A percentile compares a stretch with the other conserved stretches of the same genome.
Conservation (phyloP, 2,329 filamentous ascomycete species). For the Neofusicoccum ribis region DNA sequence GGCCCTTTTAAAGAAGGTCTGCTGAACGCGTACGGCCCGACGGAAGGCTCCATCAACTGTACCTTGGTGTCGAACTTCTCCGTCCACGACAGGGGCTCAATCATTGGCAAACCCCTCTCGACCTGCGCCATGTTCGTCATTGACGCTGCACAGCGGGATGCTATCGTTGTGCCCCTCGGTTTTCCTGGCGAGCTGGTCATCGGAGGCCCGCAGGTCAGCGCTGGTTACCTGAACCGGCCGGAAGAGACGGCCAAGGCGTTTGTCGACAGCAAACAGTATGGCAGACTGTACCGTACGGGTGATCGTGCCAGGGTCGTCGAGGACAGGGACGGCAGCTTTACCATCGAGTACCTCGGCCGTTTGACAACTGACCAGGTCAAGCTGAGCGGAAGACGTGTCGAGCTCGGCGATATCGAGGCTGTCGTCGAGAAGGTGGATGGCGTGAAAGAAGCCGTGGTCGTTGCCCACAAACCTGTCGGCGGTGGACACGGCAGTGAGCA, state of each 20-base stretch:
- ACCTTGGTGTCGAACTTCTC: constrained; percentile 66
- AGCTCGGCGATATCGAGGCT: constrained; percentile 58
- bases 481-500: constrained; percentile 10
- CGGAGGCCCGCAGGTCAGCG: constrained; percentile 72
- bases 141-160: constrained; percentile 33
- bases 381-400: constrained; percentile 74
- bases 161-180: constrained; percentile 36
- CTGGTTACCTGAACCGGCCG: constrained; percentile 73
- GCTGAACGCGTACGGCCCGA: constrained; percentile 81
- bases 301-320: constrained; percentile 67
- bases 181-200: constrained; percentile 69
- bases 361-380: constrained; percentile 78
- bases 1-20: constrained; percentile 55
- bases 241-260: constrained; percentile 45
- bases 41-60: constrained; percentile 86
- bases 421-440: constrained; percentile 18
- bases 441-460: constrained; percentile 50
- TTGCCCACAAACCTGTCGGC: constrained; percentile 35
- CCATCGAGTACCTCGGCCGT: constrained; percentile 74
- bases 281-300: constrained; percentile 73
- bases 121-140: constrained; percentile 77
- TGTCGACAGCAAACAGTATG: constrained; percentile 43
- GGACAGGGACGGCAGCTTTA: constrained; percentile 54
- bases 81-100: constrained; percentile 61
- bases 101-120: constrained; percentile 71